Evolutionary conservation across 75 land plant species (phyloP).

Genomic region (Azolla pinnata): DNA sequence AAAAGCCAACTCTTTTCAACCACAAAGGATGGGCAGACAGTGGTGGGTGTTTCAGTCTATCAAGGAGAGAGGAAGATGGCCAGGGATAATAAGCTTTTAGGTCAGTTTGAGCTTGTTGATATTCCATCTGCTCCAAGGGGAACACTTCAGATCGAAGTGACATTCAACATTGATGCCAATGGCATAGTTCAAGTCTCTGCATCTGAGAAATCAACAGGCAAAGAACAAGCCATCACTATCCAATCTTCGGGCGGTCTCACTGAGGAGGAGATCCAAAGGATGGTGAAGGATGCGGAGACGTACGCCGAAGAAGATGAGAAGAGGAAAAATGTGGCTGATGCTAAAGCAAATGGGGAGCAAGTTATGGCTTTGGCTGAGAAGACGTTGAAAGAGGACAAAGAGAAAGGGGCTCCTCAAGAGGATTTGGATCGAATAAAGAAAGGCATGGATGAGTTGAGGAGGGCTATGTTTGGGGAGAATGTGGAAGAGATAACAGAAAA

Average conservation of each 20-base stretch:
- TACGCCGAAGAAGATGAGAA: constrained; percentile 16
- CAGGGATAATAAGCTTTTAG: constrained; percentile 13
- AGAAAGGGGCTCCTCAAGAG: constrained; percentile 8
- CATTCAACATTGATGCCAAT: constrained; percentile 15
- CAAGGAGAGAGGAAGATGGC: constrained; percentile 19
- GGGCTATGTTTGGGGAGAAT: constrained; percentile 6
- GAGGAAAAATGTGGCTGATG: constrained; percentile 8
- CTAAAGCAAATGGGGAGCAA: constrained; percentile 10
- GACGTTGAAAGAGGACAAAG: constrained; percentile 13
- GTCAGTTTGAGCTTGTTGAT: constrained; percentile 14
- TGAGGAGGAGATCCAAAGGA: constrained; percentile 11
- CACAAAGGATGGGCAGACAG: constrained; percentile 14
- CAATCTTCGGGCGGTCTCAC: constrained; percentile 16
- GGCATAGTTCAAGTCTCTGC: constrained; percentile 16
- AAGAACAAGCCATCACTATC: constrained; percentile 19
- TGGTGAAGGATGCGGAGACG: constrained; percentile 16
- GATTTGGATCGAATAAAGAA: not conserved
- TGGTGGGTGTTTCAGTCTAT: constrained; percentile 9
- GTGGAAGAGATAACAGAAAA: constrained; percentile 9
- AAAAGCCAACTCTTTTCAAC: constrained; percentile 17
- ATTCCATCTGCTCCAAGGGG: constrained; percentile 15
- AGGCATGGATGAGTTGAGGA: constrained; percentile 6
- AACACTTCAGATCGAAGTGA: constrained; percentile 4
- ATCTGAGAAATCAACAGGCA: constrained; percentile 12
- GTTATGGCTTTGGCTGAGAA: constrained; percentile 8